Evolutionary conservation across 192 early-diverging fungal species (phyloP).

Genomic region (Irineochytrium annulatum): DNA sequence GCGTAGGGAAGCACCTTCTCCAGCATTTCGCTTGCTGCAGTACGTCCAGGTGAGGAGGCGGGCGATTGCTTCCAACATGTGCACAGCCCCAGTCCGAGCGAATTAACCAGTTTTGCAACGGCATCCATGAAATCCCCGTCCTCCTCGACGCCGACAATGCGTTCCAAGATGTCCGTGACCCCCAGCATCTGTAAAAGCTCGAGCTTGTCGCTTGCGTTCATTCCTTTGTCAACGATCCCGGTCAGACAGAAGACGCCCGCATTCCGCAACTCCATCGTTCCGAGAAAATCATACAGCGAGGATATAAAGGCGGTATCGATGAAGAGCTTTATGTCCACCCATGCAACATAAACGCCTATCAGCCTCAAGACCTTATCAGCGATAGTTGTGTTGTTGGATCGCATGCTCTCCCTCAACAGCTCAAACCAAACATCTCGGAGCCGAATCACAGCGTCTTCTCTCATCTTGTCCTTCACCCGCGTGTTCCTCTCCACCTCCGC

Average conservation of each 20-base stretch:
- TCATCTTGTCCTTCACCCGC: slow-evolving; percentile 87
- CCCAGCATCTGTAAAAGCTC: slow-evolving; percentile 74
- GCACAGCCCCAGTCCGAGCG: slow-evolving; percentile 69
- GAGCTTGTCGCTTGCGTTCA: slow-evolving; percentile 87
- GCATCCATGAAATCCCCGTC: slow-evolving; percentile 67
- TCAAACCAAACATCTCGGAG: slow-evolving; percentile 75
- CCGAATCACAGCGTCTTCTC: slow-evolving; percentile 67
- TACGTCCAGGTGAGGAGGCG: slow-evolving; percentile 35
- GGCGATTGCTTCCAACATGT: slow-evolving; percentile 52
- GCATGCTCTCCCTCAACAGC: slow-evolving; percentile 60
- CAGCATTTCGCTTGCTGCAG: slow-evolving; percentile 60
- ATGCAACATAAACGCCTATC: slow-evolving; percentile 84
- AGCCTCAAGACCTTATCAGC: slow-evolving; percentile 64
- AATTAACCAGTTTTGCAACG: slow-evolving; percentile 69
- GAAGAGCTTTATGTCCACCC: slow-evolving; percentile 91
- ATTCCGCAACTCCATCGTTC: slow-evolving; percentile 49
- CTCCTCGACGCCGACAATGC: slow-evolving; percentile 20
- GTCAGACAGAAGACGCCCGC: slow-evolving; percentile 79
- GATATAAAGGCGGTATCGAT: slow-evolving; percentile 77
- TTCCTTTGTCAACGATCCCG: slow-evolving; percentile 87
- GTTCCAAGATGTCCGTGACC: slow-evolving; percentile 45
- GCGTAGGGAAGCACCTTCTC: slow-evolving; percentile 74
- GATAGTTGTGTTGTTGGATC: slow-evolving; percentile 53
- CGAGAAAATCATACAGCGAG: slow-evolving; percentile 70
- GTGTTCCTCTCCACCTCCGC: slow-evolving; percentile 72